Evolutionary conservation across 352 stramenopile genomes (phyloP).

Genomic region (Blastocystis sp.): DNA sequence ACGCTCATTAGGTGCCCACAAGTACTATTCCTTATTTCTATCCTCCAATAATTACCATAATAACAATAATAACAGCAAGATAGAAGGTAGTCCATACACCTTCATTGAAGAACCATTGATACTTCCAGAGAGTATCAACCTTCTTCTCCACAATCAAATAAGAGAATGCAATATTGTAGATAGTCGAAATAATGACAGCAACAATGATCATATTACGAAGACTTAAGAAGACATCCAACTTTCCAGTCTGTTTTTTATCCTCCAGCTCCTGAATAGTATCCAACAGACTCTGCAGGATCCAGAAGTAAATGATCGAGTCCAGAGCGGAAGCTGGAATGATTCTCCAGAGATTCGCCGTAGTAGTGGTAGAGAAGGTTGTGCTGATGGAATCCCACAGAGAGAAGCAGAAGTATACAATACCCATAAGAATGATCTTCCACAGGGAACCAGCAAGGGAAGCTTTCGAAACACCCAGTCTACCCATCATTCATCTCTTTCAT

Average conservation of each 20-base stretch:
- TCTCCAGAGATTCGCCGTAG: neutral
- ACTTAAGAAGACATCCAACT: constrained; percentile 61
- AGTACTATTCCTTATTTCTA: constrained; percentile 43
- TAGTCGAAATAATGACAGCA: constrained; percentile 49
- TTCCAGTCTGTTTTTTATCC: constrained; percentile 60
- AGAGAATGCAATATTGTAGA: constrained; percentile 53
- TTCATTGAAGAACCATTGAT: constrained; percentile 63
- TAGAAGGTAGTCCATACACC: constrained; percentile 60
- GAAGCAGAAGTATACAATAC: constrained; percentile 47
- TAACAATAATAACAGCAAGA: constrained; percentile 32
- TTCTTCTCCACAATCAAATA: constrained; percentile 53
- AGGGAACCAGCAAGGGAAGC: neutral
- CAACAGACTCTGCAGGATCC: constrained; percentile 49
- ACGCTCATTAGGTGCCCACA: constrained; percentile 59
- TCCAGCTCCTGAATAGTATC: constrained; percentile 62
- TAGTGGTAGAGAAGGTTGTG: neutral
- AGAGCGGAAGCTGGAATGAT: constrained; percentile 59
- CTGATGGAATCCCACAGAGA: constrained; percentile 57
- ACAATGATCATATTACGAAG: constrained; percentile 62
- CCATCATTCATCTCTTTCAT: neutral
- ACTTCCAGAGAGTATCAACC: constrained; percentile 53
- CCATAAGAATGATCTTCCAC: constrained; percentile 58
- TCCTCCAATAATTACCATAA: neutral
- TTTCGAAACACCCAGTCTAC: constrained; percentile 48
- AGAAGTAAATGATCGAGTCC: constrained; percentile 61